Conservation (phyloP, 768 basidiomycete species). For the Boletus bicolor region DNA sequence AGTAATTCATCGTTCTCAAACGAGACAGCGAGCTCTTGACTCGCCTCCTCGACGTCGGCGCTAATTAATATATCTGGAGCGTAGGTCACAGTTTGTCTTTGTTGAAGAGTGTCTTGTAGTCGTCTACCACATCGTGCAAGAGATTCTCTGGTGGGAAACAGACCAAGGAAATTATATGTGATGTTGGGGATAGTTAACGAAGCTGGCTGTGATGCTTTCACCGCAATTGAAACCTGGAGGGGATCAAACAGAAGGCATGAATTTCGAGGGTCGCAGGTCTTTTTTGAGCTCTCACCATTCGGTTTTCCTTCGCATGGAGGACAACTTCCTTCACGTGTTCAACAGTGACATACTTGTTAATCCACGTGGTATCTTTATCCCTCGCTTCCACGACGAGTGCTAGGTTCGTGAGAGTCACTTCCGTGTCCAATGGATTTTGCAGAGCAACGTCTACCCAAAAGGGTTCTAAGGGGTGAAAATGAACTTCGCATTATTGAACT, state of each 20-base stretch:
- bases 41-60: constrained; percentile 60
- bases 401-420: constrained; percentile 64
- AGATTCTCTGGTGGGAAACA: constrained; percentile 65
- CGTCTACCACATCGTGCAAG: constrained; percentile 70
- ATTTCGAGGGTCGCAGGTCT: background rate
- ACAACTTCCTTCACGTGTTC: constrained; percentile 60
- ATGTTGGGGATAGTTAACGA: constrained; percentile 56
- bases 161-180: constrained; percentile 67
- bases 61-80: constrained; percentile 61
- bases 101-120: constrained; percentile 69
- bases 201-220: constrained; percentile 51
- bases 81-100: constrained; percentile 68
- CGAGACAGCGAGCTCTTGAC: constrained; percentile 58
- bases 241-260: background rate
- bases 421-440: constrained; percentile 70
- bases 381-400: constrained; percentile 50
- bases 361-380: constrained; percentile 29
- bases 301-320: constrained; percentile 61
- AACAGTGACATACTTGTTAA: constrained; percentile 46
- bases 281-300: constrained; percentile 45
- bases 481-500: background rate
- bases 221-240: constrained; percentile 56
- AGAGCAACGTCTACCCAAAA: constrained; percentile 76
- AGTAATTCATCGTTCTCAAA: constrained; percentile 54
- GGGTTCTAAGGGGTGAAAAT: constrained; percentile 43